Evolutionary conservation across 2,329 filamentous ascomycete species (phyloP).

Genomic region (Trichophyton schoenleinii): DNA sequence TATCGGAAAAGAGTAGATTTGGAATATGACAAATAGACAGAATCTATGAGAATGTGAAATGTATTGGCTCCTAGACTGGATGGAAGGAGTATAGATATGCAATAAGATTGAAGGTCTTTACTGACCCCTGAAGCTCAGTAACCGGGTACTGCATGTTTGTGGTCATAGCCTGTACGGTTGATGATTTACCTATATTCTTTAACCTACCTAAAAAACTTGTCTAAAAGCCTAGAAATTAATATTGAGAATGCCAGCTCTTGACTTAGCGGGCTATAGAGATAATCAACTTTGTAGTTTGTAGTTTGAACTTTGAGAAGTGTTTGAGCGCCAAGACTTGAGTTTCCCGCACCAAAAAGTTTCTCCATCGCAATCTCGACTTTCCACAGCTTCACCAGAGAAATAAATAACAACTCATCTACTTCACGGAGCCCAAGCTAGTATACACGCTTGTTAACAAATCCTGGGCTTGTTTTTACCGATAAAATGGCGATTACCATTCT

Average conservation of each 20-base stretch:
- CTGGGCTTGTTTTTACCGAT: background rate
- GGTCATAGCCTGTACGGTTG: too few species aligned
- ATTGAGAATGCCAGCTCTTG: too few species aligned
- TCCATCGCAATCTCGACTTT: background rate
- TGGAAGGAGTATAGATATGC: background rate
- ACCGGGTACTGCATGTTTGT: too few species aligned
- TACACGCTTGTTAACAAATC: background rate
- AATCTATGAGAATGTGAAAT: background rate
- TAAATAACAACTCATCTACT: background rate
- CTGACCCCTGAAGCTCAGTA: too few species aligned
- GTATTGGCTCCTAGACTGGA: background rate
- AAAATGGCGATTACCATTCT: constrained; percentile 44
- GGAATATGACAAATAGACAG: background rate
- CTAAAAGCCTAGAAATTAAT: too few species aligned
- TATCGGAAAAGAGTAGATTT: background rate
- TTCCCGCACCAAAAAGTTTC: background rate
- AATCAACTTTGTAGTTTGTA: too few species aligned
- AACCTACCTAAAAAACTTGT: too few species aligned
- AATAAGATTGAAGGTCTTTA: background rate
- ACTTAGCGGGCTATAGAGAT: too few species aligned
- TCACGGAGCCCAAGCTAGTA: background rate
- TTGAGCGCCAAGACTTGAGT: background rate
- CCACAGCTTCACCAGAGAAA: too few species aligned
- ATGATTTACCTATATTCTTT: too few species aligned
- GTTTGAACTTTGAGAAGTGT: background rate